A percentile compares a stretch with the other conserved stretches of the same genome.
phyloP scores from a whole-genome alignment of 2,329 filamentous ascomycete species.

The Phialophora chinensis region DNA sequence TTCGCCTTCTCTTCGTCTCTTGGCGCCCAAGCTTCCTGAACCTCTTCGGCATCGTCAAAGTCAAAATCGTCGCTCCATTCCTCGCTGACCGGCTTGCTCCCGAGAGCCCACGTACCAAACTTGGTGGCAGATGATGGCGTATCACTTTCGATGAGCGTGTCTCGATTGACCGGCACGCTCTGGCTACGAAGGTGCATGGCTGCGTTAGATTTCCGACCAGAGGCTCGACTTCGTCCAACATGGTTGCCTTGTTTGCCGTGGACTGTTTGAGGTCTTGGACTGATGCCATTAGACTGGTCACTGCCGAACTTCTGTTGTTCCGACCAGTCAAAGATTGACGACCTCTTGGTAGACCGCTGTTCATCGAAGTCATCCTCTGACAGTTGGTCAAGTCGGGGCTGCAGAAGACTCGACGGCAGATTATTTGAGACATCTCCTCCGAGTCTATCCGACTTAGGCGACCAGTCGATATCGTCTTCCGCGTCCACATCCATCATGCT shows the following conservation, averaged over 20 bases:
- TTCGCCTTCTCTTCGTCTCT: conserved; percentile 24
- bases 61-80: conserved; percentile 74
- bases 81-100: conserved; percentile 69
- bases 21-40: conserved; percentile 31
- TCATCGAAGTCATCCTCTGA: conserved; percentile 35
- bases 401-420: conserved; percentile 9
- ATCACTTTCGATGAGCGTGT: conserved; percentile 56
- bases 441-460: conserved; percentile 29
- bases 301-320: conserved; percentile 63
- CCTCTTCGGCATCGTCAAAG: conserved; percentile 61
- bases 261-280: conserved; percentile 65
- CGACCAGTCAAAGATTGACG: conserved; percentile 68
- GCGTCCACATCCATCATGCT: conserved; percentile 30
- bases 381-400: conserved; percentile 28
- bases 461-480: conserved; percentile 38
- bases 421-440: not conserved
- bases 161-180: conserved; percentile 66
- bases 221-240: conserved; percentile 61
- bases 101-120: conserved; percentile 71
- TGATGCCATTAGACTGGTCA: conserved; percentile 57
- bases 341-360: conserved; percentile 52
- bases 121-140: conserved; percentile 60
- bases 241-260: conserved; percentile 67
- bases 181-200: conserved; percentile 69
- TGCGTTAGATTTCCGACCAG: conserved; percentile 63